Evolutionary conservation across 768 basidiomycete species (phyloP), one percentile per base, ranked within the genome.

Genomic region (Tricholomella constricta): DNA sequence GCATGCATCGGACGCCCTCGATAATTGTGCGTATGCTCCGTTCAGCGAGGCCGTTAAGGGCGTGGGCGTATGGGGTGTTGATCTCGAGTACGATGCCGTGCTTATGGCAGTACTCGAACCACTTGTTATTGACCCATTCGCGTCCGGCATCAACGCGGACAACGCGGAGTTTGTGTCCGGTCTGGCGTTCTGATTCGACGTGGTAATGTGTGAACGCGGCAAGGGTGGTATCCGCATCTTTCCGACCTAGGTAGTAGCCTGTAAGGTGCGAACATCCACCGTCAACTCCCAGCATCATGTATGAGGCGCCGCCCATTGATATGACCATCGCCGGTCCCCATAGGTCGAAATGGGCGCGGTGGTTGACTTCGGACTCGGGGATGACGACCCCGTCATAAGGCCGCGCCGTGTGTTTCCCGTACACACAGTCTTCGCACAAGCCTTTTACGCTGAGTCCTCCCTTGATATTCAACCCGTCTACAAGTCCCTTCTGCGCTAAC

Each of bases 131-230:
- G n/a, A n/a, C 48, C 29, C 61, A 71, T 54, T 72, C 67, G 1
- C 60, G 58, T 11, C 69, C 71, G 11, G 60, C 49, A 44, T 74
- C 68, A 0, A 55, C 48, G 1, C 56, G 35, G 3, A 68, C 51
- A 0, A 31, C 36, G 9, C 55, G 50, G 1, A 69, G 34, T 23
- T 53, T 53, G 17, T 44, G 27, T 2, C 55, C 48, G 0, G 54
- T 58, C 31, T 67, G 65, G 0, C 50, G 11, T n/a, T 70, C 58
- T 0, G 62, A 53, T 15, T 51, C 41, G 0, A 34, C 35, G 0
- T 52, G 43, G 40, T 54, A 68, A 1, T 35, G 20, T 25, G 54
- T 47, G 7, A 68, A 56, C 15, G 50, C 63, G 2, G 45, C 41
- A 8, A 65, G 41, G 0, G 58, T 58, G 1, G 58, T 47, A 0